Percentiles rank a stretch among this genome's conserved stretches.
Evolutionary conservation across 2,329 filamentous ascomycete genomes (phyloP).

Genomic region (Pseudogymnoascus sp.): DNA sequence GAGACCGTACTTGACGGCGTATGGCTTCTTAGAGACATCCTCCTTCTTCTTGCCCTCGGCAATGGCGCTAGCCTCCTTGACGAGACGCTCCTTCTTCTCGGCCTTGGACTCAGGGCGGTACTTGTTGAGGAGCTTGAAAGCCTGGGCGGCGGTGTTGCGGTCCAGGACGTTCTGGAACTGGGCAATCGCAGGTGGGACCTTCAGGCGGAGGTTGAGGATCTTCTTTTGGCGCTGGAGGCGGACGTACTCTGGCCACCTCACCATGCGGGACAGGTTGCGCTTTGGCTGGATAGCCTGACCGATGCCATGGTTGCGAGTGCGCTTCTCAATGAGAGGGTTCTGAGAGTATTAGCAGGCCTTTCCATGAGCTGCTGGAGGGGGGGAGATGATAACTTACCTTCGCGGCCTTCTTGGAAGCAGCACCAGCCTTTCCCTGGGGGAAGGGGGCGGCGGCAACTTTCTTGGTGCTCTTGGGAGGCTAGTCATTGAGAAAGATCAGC

Average conservation of each 20-base stretch:
- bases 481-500: conserved; percentile 28
- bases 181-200: conserved; percentile 93
- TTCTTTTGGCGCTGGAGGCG: conserved; percentile 79
- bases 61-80: conserved; percentile 95
- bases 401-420: conserved; percentile 78
- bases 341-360: conserved; percentile 32
- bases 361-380: background rate
- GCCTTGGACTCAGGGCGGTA: conserved; percentile 98
- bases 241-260: conserved; percentile 99
- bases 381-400: conserved; percentile 65
- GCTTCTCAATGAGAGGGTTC: conserved; percentile 99
- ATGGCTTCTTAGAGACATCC: conserved; percentile 99
- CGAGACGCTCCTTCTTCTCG: conserved; percentile 99
- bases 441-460: conserved; percentile 96
- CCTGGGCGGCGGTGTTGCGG: conserved; percentile 92
- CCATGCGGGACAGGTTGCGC: conserved; percentile 95
- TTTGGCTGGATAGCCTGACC: conserved; percentile 97
- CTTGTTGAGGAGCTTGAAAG: conserved; percentile 99
- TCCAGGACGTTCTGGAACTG: conserved; percentile 98
- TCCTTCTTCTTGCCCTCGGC: conserved; percentile 99
- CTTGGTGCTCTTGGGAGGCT: conserved; percentile 98
- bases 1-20: conserved; percentile 97
- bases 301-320: conserved; percentile 94
- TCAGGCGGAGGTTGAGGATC: conserved; percentile 96
- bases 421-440: conserved; percentile 82